Percentiles rank a stretch among this genome's conserved stretches.
Evolutionary conservation across 345 rosid species (phyloP).

Genomic region (Eucalyptus tenuipes): DNA sequence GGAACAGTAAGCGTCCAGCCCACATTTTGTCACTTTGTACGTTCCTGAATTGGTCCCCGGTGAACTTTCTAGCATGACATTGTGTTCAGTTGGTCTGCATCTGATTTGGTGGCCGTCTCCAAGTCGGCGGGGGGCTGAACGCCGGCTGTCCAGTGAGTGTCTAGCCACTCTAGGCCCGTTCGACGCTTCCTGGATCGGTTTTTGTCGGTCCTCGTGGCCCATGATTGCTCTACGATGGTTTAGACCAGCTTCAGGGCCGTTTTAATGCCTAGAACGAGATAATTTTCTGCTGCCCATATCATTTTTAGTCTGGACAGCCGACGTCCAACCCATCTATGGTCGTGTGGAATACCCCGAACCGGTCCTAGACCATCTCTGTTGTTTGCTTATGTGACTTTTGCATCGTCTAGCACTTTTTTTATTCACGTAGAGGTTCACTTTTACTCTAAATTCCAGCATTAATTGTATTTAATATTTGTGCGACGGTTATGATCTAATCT

Average conservation of each 20-base stretch:
- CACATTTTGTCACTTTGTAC: not conserved
- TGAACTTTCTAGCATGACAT: too few species aligned
- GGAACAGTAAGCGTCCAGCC: not conserved
- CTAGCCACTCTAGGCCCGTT: not conserved
- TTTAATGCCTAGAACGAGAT: not conserved
- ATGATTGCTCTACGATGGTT: not conserved
- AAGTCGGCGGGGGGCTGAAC: not conserved
- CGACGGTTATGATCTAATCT: rapidly evolving
- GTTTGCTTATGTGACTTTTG: not conserved
- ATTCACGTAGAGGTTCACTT: not conserved
- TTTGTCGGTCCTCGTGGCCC: not conserved
- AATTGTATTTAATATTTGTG: too few species aligned
- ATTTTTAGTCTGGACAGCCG: not conserved
- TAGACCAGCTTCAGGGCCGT: not conserved
- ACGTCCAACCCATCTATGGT: not conserved
- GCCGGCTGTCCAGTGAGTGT: not conserved
- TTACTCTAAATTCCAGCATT: not conserved
- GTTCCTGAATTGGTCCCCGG: not conserved
- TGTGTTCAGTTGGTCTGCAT: not conserved
- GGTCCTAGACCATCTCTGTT: not conserved
- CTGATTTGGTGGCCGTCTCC: not conserved
- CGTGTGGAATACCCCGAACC: not conserved
- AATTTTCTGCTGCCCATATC: not conserved
- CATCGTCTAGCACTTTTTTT: not conserved
- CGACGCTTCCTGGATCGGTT: not conserved